Evolutionary conservation across 2,329 filamentous ascomycete species (phyloP).

Genomic region (Aspergillus texensis): DNA sequence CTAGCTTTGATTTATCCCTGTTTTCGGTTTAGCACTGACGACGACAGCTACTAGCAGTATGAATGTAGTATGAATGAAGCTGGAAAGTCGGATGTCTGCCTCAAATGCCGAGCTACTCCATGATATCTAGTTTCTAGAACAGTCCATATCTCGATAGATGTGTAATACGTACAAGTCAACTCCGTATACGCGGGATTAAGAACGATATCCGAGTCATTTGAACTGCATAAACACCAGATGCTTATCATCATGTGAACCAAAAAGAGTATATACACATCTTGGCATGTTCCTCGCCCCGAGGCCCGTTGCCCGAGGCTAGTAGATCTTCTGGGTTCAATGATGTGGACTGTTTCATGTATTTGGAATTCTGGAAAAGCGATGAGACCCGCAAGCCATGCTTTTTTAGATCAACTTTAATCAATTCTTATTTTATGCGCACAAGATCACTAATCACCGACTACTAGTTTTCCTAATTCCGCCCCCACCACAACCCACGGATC

Average conservation of each 20-base stretch:
- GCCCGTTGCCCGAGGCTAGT: neutral
- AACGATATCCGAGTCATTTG: neutral
- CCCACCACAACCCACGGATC: neutral
- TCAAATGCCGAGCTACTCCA: no score
- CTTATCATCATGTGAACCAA: neutral
- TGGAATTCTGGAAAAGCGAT: slow-evolving; percentile 3
- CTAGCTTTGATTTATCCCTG: no score
- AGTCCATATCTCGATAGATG: neutral
- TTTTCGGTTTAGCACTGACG: no score
- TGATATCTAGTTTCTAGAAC: neutral
- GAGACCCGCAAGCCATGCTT: neutral
- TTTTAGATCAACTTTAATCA: neutral
- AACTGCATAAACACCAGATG: neutral
- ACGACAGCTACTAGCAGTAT: no score
- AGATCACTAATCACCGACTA: neutral
- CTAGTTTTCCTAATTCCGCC: neutral
- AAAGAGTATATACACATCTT: neutral
- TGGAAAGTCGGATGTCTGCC: no score
- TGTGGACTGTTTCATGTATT: neutral
- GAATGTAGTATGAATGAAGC: no score
- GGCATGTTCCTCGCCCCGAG: neutral
- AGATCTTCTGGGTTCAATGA: neutral
- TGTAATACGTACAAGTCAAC: neutral
- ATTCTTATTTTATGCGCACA: neutral
- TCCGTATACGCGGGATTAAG: neutral